These are phyloP conservation scores for Aspergillus niger DNA, from an alignment of 2,329 filamentous ascomycete genomes.

Conservation along the genomic window DNA sequence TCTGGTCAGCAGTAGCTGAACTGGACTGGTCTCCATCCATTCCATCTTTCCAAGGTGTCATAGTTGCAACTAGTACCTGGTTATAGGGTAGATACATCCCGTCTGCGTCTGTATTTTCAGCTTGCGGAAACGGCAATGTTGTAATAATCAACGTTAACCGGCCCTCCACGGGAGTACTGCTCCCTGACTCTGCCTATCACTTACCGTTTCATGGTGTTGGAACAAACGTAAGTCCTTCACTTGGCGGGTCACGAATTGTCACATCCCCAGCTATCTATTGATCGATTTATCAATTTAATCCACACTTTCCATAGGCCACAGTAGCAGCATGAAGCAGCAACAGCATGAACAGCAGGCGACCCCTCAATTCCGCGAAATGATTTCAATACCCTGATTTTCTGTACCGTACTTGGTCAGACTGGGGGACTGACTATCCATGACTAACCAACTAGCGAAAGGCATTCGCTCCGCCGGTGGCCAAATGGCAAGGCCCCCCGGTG, in stretches of 20 bases:
- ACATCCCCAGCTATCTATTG: background rate
- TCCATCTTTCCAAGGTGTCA: background rate
- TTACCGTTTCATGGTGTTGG: background rate
- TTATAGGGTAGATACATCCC: constrained; percentile 5
- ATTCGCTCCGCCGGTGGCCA: constrained; percentile 16
- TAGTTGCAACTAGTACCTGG: constrained; percentile 1
- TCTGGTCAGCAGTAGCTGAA: background rate
- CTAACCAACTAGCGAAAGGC: constrained; percentile 5
- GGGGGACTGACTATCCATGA: constrained; percentile 1
- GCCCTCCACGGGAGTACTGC: background rate
- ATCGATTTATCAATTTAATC: background rate
- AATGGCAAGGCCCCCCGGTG: constrained; percentile 8
- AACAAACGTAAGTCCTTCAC: background rate
- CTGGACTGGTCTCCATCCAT: background rate
- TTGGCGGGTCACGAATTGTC: background rate
- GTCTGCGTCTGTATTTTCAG: background rate
- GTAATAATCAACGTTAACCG: background rate
- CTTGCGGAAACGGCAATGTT: background rate
- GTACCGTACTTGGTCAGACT: background rate
- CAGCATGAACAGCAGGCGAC: background rate
- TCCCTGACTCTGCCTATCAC: background rate
- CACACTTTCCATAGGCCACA: background rate
- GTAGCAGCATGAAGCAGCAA: background rate
- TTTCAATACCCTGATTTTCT: background rate
- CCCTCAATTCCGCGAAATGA: background rate